A percentile compares a stretch with the other conserved stretches of the same genome.
phyloP scores from a whole-genome alignment of 306 rosid species.

The Nissolia schottii region DNA sequence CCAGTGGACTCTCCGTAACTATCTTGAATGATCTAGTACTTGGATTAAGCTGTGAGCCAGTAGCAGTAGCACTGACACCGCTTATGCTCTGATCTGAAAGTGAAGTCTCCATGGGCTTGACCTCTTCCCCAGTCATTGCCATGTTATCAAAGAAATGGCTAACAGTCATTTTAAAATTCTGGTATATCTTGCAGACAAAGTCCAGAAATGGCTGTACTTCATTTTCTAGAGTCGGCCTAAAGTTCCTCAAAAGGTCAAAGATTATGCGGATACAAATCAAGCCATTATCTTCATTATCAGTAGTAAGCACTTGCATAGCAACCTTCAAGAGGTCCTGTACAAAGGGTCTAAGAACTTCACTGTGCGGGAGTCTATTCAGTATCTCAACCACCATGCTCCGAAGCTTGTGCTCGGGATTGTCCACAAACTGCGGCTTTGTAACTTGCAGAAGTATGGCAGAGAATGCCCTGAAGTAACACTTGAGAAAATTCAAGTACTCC shows the following conservation, averaged over 20 bases:
- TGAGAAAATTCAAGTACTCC: conserved; percentile 90
- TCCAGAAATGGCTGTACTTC: conserved; percentile 97
- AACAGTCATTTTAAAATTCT: conserved; percentile 77
- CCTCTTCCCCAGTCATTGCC: conserved; percentile 55
- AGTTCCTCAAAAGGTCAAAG: conserved; percentile 92
- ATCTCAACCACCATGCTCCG: conserved; percentile 92
- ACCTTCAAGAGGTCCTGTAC: conserved; percentile 96
- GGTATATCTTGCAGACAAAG: conserved; percentile 90
- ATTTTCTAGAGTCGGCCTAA: conserved; percentile 77
- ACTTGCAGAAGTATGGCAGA: conserved; percentile 63
- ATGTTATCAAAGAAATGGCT: conserved; percentile 81
- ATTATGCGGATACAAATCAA: conserved; percentile 83
- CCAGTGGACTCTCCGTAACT: conserved; percentile 95
- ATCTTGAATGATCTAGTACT: conserved; percentile 92
- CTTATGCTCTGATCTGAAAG: conserved; percentile 57
- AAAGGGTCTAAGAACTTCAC: conserved; percentile 96
- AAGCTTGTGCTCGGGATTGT: conserved; percentile 83
- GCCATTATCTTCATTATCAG: conserved; percentile 95
- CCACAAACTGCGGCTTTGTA: conserved; percentile 82
- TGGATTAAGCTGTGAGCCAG: conserved; percentile 78
- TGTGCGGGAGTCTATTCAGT: conserved; percentile 92
- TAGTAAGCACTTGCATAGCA: conserved; percentile 89
- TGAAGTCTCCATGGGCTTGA: conserved; percentile 75
- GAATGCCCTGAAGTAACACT: conserved; percentile 84
- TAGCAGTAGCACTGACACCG: conserved; percentile 39